Evolutionary conservation across 2,329 filamentous ascomycete genomes (phyloP), one percentile per base, ranked within the genome.

Genomic region (Pezicula neosporulosa): DNA sequence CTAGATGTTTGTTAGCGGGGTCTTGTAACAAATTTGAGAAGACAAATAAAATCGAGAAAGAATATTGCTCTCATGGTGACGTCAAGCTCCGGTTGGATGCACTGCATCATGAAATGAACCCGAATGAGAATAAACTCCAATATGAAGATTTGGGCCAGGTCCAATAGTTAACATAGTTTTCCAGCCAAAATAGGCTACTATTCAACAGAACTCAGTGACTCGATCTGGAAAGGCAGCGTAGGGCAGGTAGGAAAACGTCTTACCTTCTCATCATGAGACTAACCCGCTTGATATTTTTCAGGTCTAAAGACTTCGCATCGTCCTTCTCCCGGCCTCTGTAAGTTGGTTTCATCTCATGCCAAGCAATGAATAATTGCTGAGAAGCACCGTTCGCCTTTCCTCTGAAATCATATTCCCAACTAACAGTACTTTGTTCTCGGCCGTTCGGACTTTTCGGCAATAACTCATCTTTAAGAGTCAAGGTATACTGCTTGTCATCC

Each of bases 231-330:
- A 21, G 48, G 13, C 21, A 24, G 28, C 33, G 21, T 30, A 19
- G 3, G 48, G 12, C 44, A 18, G 18, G 38, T 3, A 56, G 13
- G 9, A 19, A 42, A 6, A n/a, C 8, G 4, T 64, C 72, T 52
- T 68, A 90, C 89, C 89, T 94, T 66, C 90, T 74, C 76, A 88
- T 87, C 89, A 94, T 92, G 53, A 94, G 75, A 47, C 83, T 85
- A 28, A 93, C 72, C 44, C 87, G 76, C 69, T 81, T 86, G 37
- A 94, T 73, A 41, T 73, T 72, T 44, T 72, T 73, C 56, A 79
- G 61, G 59, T 90, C 73, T 58, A 94, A 66, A 5, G 78, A 74
- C 51, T 74, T 67, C 0, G 80, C 80, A 68, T 87, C 83, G 16
- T 77, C 69, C 64, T 81, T 77, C 54, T 83, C 76, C 60, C 77